Percentiles rank a stretch among this genome's conserved stretches.
Conservation (phyloP, 345 rosid species). For the Citrus trifoliata region DNA sequence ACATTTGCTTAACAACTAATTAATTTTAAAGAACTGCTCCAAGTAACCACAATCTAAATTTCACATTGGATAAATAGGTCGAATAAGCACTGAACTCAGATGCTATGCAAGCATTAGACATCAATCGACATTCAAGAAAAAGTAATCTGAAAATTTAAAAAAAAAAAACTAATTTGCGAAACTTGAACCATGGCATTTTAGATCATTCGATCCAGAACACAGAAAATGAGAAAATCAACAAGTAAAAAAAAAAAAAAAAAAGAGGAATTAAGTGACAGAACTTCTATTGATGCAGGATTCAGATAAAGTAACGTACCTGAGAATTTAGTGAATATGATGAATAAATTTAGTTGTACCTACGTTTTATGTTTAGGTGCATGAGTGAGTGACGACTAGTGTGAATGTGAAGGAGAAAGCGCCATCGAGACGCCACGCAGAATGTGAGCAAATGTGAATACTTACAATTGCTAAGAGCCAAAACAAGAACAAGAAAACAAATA, state of each 20-base stretch:
- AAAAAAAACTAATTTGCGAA: conserved; percentile 1
- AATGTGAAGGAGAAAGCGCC: conserved; percentile 1
- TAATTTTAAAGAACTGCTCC: neutral
- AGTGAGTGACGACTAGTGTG: neutral
- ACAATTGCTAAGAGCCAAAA: conserved; percentile 1
- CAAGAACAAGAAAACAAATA: neutral
- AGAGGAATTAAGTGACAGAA: too few species aligned
- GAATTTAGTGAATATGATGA: neutral
- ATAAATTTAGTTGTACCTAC: neutral
- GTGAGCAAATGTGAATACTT: neutral
- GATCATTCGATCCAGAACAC: conserved; percentile 14
- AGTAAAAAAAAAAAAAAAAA: neutral
- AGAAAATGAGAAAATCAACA: neutral
- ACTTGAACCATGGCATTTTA: neutral
- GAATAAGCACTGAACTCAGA: neutral
- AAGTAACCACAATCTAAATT: neutral
- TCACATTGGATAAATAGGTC: neutral
- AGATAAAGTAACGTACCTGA: neutral
- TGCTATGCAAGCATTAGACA: neutral
- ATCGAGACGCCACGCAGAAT: conserved; percentile 26
- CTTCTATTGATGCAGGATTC: neutral
- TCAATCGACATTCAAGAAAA: neutral
- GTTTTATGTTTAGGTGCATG: neutral
- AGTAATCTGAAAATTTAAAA: neutral
- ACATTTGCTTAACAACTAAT: neutral